Evolutionary conservation across 2,329 filamentous ascomycete genomes (phyloP), one percentile per base, ranked within the genome.

Genomic region (Microthyrium microscopicum): DNA sequence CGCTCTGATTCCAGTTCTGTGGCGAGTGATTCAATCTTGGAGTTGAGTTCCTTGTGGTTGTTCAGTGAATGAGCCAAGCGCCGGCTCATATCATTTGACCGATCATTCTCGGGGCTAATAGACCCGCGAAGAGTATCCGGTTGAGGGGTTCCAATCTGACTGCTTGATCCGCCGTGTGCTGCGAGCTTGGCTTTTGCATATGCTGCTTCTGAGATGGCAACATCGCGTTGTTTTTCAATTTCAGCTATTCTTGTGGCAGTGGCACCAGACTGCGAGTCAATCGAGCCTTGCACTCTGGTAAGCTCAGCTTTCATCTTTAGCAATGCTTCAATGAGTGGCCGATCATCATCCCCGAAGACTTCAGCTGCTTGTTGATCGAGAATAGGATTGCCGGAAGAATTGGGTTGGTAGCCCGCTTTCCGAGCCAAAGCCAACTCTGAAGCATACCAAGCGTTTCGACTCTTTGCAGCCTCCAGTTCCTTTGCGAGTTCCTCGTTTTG

Each of bases 161-260:
- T 83, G n/a, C 64, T 18, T n/a, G n/a, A n/a, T 35, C 73, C 67
- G 24, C 69, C 74, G 41, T 84, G 77, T 5, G 84, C 85, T 20
- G 85, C 85, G 33, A 94, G 62, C 50, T 83, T 94, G 3, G 91
- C 84, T 50, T 91, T 93, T 21, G 85, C 82, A 54, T 95, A 95
- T 1, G 89, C 79, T 1, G 89, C 89, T 57, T 98, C 91, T 45
- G 77, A 80, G 34, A 98, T 76, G n/a, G 89, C 89, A 26, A 78
- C 75, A 55, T 98, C 89, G 32, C 91, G 71, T 58, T 98, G 89
- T 50, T 81, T 85, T 52, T 98, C 89, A 1, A 91, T 78, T 51
- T 94, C 85, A 2, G 87, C 85, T 40, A 98, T 85, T 40, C 87
- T 74, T 52, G 78, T 85, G 0, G 85, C 83, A 6, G 89, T 85